Evolutionary conservation across 2,329 filamentous ascomycete species (phyloP), one percentile per base, ranked within the genome.

Genomic region (Hypoxylon sp.): DNA sequence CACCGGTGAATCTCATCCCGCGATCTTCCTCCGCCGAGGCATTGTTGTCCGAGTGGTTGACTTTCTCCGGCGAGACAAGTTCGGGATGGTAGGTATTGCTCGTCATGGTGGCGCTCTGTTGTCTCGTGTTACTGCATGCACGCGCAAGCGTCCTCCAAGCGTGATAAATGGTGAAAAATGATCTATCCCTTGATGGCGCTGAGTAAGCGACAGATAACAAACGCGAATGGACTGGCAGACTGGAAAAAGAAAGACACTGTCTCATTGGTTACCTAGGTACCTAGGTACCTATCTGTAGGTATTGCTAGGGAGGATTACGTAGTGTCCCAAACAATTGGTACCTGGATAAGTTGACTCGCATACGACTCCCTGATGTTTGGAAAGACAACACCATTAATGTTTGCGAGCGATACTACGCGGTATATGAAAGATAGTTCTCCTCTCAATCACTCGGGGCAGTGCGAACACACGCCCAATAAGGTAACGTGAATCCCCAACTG

Each of bases 341-440:
- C 34, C 45, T 46, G 11, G 7, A 19, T 41, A 10, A 7, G 45
- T 34, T 34, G 25, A 14, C 21, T 13, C 25, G 19, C 52, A 30
- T 23, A 46, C 34, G 23, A 28, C 46, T 21, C 28, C 45, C 45
- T 34, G 25, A 5, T 34, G n/a, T 23, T 25, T 55, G 17, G 21
- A 30, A 17, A 28, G 28, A 38, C 46, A 49, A 32, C 38, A 25
- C 53, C 48, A 58, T 21, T 17, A 48, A 19, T 34, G 46, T 43
- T 46, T 38, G 43, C 17, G 11, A 45, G 48, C 17, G n/a, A 34
- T 43, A 60, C 43, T 41, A 51, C 45, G 41, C 51, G 25, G 19
- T 9, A 63, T 53, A 67, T 62, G 21, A 28, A n/a, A 63, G 52
- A 66, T 66, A 66, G 58, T 52, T 32, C 41, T 59, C 48, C 49